phyloP scores from a whole-genome alignment of 73 alveolate genomes.

The Uronychia binucleata region DNA sequence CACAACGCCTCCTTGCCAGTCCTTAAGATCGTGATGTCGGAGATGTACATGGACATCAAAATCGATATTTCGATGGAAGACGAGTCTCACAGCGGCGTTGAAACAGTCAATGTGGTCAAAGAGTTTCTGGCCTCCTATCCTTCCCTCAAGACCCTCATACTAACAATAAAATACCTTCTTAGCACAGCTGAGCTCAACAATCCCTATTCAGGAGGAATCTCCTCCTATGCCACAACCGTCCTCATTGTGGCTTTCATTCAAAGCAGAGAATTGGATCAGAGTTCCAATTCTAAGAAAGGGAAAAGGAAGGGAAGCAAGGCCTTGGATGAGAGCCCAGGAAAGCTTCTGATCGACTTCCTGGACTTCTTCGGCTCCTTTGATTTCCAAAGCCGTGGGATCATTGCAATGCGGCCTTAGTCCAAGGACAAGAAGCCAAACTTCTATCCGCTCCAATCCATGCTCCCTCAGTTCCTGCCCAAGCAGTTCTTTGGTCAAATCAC shows the following conservation, averaged over 20 bases:
- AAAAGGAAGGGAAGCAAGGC: not conserved
- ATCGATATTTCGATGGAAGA: constrained; percentile 61
- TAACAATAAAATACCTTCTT: constrained; percentile 68
- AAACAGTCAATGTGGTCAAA: constrained; percentile 71
- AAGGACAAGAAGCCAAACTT: constrained; percentile 15
- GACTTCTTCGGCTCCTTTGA: constrained; percentile 28
- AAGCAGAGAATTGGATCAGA: not conserved
- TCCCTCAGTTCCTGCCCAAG: not conserved
- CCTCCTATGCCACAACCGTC: constrained; percentile 70
- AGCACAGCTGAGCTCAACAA: constrained; percentile 66
- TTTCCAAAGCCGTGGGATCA: constrained; percentile 10
- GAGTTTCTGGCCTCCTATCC: constrained; percentile 66
- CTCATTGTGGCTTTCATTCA: constrained; percentile 77
- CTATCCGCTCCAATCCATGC: constrained; percentile 5
- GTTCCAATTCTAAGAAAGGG: not conserved
- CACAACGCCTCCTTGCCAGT: not conserved
- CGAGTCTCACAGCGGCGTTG: constrained; percentile 72
- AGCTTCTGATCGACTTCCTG: constrained; percentile 33
- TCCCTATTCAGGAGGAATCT: constrained; percentile 74
- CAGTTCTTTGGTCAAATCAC: constrained; percentile 6
- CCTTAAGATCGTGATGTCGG: not conserved
- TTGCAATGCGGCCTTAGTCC: constrained; percentile 11
- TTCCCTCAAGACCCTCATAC: constrained; percentile 64
- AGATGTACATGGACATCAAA: not conserved
- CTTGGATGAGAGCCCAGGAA: constrained; percentile 21